Evolutionary conservation across 2,329 filamentous ascomycete species (phyloP).

Genomic region (Nigrospora sphaerica): DNA sequence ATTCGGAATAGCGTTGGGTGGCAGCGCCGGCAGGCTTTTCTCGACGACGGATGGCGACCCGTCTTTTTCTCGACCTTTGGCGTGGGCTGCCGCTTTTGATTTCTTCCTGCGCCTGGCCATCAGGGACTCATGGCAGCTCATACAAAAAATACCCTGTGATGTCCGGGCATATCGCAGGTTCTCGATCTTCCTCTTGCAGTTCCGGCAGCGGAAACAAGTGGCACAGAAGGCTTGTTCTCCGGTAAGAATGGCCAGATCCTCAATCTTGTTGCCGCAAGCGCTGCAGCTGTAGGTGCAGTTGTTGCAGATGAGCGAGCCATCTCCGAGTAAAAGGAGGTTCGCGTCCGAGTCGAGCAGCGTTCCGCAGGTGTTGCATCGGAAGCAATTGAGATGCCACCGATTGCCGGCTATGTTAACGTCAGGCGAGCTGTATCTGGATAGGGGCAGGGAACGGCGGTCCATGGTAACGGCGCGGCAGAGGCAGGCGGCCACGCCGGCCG

Average conservation of each 20-base stretch:
- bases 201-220: slow-evolving; percentile 92
- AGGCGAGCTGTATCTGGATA: slow-evolving; percentile 14
- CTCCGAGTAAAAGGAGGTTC: slow-evolving; percentile 91
- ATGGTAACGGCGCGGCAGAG: no score
- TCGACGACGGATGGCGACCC: slow-evolving; percentile 66
- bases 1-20: slow-evolving; percentile 62
- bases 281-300: slow-evolving; percentile 99
- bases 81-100: slow-evolving; percentile 59
- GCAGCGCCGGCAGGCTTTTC: slow-evolving; percentile 87
- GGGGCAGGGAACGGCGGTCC: slow-evolving; percentile 4
- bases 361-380: slow-evolving; percentile 91
- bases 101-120: slow-evolving; percentile 91
- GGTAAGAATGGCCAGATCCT: slow-evolving; percentile 93
- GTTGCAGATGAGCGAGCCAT: slow-evolving; percentile 97
- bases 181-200: slow-evolving; percentile 98
- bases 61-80: slow-evolving; percentile 58
- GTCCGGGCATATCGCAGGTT: slow-evolving; percentile 96
- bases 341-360: slow-evolving; percentile 97
- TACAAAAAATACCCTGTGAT: slow-evolving; percentile 97
- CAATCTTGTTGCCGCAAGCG: slow-evolving; percentile 94
- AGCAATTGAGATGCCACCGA: slow-evolving; percentile 98
- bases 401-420: slow-evolving; percentile 64
- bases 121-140: slow-evolving; percentile 94
- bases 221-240: slow-evolving; percentile 98
- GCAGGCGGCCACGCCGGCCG: no score